A percentile compares a stretch with the other conserved stretches of the same genome.
Evolutionary conservation across 305 asterid species (phyloP).

Genomic region (Solanum chacoense): DNA sequence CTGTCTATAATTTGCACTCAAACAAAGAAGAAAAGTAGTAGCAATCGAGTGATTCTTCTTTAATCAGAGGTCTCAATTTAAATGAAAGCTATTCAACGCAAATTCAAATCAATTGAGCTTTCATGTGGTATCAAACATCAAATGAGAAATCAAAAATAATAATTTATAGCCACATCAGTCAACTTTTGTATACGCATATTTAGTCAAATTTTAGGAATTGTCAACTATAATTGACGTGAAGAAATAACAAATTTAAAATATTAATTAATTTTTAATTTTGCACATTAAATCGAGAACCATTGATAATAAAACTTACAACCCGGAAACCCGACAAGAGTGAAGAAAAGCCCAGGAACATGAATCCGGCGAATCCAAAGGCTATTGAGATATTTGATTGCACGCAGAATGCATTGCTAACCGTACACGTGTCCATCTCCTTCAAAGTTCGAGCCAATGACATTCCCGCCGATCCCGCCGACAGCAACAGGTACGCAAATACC

Average conservation of each 20-base stretch:
- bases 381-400: constrained; percentile 32
- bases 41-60: no score
- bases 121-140: no score
- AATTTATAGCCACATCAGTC: not conserved
- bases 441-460: constrained; percentile 24
- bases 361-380: constrained; percentile 41
- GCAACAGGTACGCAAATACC: constrained; percentile 32
- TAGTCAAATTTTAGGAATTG: not conserved
- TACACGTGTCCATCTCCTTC: constrained; percentile 18
- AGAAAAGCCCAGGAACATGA: constrained; percentile 28
- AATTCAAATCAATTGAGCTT: no score
- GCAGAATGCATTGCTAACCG: constrained; percentile 23
- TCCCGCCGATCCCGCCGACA: constrained; percentile 42
- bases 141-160: no score
- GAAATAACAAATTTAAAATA: not conserved
- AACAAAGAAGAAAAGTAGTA: no score
- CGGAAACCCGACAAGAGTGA: constrained; percentile 41
- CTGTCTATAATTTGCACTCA: no score
- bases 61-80: no score
- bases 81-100: not conserved
- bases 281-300: constrained; percentile 34
- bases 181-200: not conserved
- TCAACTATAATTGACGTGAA: not conserved
- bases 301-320: constrained; percentile 25
- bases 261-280: not conserved